These are phyloP conservation scores for Crassisporium funariophilum DNA, from an alignment of 768 basidiomycete species.

Conservation along the genomic window DNA sequence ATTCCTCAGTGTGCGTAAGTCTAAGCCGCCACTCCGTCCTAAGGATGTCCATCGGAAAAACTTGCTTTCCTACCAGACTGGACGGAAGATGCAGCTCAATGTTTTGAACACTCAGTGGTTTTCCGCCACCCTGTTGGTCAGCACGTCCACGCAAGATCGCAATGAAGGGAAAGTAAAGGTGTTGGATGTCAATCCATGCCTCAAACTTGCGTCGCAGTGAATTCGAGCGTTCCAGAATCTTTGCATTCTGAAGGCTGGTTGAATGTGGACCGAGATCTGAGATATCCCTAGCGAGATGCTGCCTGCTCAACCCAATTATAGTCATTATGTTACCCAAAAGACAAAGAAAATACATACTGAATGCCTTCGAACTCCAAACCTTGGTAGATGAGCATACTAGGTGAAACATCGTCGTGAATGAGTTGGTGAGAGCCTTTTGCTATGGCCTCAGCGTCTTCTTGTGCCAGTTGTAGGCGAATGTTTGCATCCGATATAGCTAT, in stretches of 20 bases:
- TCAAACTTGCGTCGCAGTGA: too few species aligned
- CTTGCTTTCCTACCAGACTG: not conserved
- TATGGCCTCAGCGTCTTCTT: not conserved
- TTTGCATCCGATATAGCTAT: not conserved
- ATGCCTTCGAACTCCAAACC: not conserved
- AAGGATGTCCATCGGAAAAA: constrained; percentile 4
- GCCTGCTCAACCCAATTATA: too few species aligned
- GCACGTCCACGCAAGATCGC: too few species aligned
- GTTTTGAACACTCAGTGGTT: constrained; percentile 4
- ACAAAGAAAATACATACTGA: too few species aligned
- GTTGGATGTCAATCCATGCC: too few species aligned
- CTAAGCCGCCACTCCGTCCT: constrained; percentile 28
- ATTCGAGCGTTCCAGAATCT: too few species aligned
- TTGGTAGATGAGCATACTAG: constrained; percentile 3
- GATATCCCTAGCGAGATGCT: too few species aligned
- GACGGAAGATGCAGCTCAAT: constrained; percentile 24
- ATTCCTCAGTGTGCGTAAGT: constrained; percentile 26
- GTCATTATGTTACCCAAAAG: too few species aligned
- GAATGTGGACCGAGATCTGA: too few species aligned
- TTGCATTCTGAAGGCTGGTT: too few species aligned
- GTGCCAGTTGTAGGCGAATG: not conserved
- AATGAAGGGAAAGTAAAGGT: too few species aligned
- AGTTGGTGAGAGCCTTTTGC: not conserved
- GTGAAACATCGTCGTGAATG: not conserved
- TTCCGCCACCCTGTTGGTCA: not conserved